Evolutionary conservation across 2,329 filamentous ascomycete genomes (phyloP).

Genomic region (Fusarium transvaalense): DNA sequence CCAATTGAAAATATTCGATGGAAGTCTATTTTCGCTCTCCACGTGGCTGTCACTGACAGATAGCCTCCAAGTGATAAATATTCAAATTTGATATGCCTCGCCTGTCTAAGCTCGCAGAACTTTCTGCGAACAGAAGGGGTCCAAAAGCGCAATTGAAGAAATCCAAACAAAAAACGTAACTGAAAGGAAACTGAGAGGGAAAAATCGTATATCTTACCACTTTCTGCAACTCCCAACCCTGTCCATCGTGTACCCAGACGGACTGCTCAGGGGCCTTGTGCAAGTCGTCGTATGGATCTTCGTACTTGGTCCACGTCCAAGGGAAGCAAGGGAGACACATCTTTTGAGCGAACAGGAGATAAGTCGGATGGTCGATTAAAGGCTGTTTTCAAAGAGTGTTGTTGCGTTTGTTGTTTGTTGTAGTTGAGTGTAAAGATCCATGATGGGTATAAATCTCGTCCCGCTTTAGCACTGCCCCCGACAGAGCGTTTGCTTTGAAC

Average conservation of each 20-base stretch:
- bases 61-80: neutral
- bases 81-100: neutral
- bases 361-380: neutral
- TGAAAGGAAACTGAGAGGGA: neutral
- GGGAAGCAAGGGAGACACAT: conserved; percentile 70
- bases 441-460: conserved; percentile 3
- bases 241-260: conserved; percentile 57
- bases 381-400: neutral
- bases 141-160: neutral
- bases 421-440: conserved; percentile 2
- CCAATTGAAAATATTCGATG: neutral
- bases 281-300: conserved; percentile 55
- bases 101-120: neutral
- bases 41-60: conserved; percentile 24
- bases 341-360: fast-evolving
- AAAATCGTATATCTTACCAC: conserved; percentile 52
- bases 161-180: neutral
- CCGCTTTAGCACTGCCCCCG: neutral
- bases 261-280: conserved; percentile 56
- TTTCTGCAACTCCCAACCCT: conserved; percentile 54
- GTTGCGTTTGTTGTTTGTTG: neutral
- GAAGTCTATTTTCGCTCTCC: neutral
- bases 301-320: conserved; percentile 62
- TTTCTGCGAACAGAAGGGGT: neutral
- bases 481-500: conserved; percentile 5